These are phyloP conservation scores for Taphrina wiesneri DNA, from an alignment of 1,139 yeast species.

Conservation along the genomic window DNA sequence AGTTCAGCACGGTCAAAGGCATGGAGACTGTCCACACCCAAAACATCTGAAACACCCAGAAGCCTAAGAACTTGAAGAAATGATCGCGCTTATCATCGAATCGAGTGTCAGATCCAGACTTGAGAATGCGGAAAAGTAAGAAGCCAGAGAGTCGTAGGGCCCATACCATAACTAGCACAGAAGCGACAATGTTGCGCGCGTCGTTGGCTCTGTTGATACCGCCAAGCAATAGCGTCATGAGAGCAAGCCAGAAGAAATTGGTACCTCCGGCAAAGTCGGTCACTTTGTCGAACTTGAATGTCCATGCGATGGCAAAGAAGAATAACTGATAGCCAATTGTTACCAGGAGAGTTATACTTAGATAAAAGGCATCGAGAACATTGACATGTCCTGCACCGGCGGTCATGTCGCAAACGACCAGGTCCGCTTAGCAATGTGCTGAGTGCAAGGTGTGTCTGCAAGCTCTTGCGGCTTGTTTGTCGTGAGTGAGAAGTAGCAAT, in stretches of 20 bases:
- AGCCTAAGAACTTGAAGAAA: constrained; percentile 32
- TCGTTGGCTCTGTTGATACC: constrained; percentile 24
- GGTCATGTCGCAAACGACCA: not conserved
- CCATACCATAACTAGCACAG: constrained; percentile 31
- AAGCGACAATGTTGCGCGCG: constrained; percentile 30
- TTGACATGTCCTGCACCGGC: constrained; percentile 16
- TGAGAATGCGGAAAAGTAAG: constrained; percentile 25
- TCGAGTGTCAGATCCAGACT: constrained; percentile 27
- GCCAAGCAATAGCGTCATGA: constrained; percentile 30
- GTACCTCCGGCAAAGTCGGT: constrained; percentile 34
- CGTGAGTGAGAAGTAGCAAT: too few relatives aligned
- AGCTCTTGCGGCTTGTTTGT: too few relatives aligned
- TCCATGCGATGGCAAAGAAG: constrained; percentile 33
- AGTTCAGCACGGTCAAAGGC: constrained; percentile 24
- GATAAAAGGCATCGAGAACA: constrained; percentile 29
- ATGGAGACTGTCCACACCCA: constrained; percentile 32
- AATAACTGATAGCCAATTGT: constrained; percentile 29
- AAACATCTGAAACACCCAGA: constrained; percentile 33
- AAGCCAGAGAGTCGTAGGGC: constrained; percentile 31
- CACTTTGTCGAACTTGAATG: constrained; percentile 32
- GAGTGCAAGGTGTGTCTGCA: too few relatives aligned
- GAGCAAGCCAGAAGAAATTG: constrained; percentile 27
- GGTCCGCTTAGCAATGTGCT: too few relatives aligned
- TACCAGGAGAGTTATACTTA: constrained; percentile 23
- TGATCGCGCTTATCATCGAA: constrained; percentile 31